A percentile compares a stretch with the other conserved stretches of the same genome.
These are phyloP conservation scores for Vaccinium vitisidaea DNA, from an alignment of 148 eudicot species.

Conservation along the genomic window DNA sequence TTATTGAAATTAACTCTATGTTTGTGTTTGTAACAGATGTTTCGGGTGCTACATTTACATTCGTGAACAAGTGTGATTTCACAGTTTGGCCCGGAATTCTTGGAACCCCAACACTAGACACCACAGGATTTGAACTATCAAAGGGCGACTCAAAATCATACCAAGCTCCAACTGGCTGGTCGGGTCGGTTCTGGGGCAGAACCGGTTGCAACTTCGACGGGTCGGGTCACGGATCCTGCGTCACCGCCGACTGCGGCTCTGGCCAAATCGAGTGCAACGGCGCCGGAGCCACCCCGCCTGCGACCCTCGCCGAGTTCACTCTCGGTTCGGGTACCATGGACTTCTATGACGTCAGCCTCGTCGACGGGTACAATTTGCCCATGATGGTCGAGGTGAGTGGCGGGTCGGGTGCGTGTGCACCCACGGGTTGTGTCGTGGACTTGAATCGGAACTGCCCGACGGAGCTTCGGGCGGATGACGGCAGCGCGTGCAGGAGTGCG, in stretches of 20 bases:
- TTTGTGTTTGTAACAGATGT: conserved; percentile 14
- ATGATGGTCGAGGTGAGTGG: conserved; percentile 56
- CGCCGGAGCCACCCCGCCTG: conserved; percentile 61
- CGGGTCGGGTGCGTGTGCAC: conserved; percentile 57
- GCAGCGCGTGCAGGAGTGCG: conserved; percentile 79
- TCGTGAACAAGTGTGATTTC: conserved; percentile 64
- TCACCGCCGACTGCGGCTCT: conserved; percentile 73
- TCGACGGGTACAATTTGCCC: conserved; percentile 79
- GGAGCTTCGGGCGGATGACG: conserved; percentile 49
- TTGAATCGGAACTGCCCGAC: conserved; percentile 57
- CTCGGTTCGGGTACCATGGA: conserved; percentile 64
- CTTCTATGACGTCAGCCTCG: conserved; percentile 86
- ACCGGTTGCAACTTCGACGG: conserved; percentile 67
- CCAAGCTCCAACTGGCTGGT: conserved; percentile 81
- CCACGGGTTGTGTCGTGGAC: conserved; percentile 70
- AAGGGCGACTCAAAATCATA: conserved; percentile 45
- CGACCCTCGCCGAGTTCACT: conserved; percentile 79
- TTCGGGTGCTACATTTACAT: conserved; percentile 53
- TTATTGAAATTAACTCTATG: neutral
- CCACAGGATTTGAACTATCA: conserved; percentile 64
- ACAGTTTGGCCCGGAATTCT: conserved; percentile 78
- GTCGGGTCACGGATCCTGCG: conserved; percentile 61
- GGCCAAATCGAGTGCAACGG: conserved; percentile 61
- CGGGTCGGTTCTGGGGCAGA: conserved; percentile 89
- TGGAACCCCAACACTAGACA: conserved; percentile 47